Evolutionary conservation across 805 yeast species (phyloP), one percentile per base, ranked within the genome.

Genomic region (Kuraishia ogatae): DNA sequence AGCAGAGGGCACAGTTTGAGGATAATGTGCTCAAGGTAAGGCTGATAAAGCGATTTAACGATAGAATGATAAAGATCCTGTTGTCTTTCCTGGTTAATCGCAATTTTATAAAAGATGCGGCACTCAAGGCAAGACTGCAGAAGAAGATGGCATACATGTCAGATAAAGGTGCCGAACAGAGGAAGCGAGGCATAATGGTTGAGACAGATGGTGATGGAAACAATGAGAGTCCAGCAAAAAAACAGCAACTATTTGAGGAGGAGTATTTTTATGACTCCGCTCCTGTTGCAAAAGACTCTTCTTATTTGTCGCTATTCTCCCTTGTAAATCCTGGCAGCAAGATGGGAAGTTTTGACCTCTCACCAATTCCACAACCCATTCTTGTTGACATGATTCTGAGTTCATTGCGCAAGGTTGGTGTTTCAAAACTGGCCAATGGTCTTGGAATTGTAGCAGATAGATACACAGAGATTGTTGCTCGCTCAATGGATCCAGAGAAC

Each of bases 371-470:
- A 4, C 79, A 78, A 22, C 81, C 82, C 53, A 74, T 86, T 0
- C 77, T 91, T 55, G 78, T 77, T 22, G 77, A 80, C 50, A 84
- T 85, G 78, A 89, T 85, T 17, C 72, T 81, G 55, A 79, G 81
- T 1, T 90, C 96, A 0, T 72, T 94, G 55, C 72, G 76, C 19
- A 78, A 78, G 49, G 80, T 81, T 0, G 79, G 80, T 52, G 70
- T 77, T 0, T 72, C 73, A 2, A 78, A 76, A 56, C 73, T 93
- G 24, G 73, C 81, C 17, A 79, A 82, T 54, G 96, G 89, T 1
- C 71, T 91, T 56, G 80, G 81, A n/a, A 82, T 89, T 48, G 80
- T 89, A 5, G 75, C 82, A 17, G 79, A 84, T 11, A 76, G 97
- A 58, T 88, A 86, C 62, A 69, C 76, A 11, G 79, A 78, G 62